Conservation (phyloP, 2,329 filamentous ascomycete species). For the Pestalotiopsis sp. region DNA sequence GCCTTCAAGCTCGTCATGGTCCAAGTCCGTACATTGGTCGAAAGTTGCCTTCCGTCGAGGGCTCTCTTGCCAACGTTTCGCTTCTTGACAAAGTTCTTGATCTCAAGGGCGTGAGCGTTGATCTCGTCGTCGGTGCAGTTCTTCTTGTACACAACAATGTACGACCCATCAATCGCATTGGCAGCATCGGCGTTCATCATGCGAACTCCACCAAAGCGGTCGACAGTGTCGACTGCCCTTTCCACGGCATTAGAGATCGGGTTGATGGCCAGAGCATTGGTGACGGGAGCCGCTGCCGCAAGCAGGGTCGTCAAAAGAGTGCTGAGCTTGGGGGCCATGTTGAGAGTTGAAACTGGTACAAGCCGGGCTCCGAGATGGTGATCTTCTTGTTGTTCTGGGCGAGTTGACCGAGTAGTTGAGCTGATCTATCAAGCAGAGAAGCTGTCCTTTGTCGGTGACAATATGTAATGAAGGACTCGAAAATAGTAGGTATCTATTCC, state of each 20-base stretch:
- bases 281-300: conserved; percentile 28
- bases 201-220: conserved; percentile 42
- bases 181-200: conserved; percentile 51
- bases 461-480: conserved; percentile 16
- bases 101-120: conserved; percentile 49
- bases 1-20: conserved; percentile 54
- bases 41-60: conserved; percentile 48
- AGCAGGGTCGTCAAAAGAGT: conserved; percentile 30
- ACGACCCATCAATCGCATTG: conserved; percentile 57
- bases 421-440: not conserved
- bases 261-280: conserved; percentile 26
- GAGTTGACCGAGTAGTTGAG: conserved; percentile 19
- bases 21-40: conserved; percentile 49
- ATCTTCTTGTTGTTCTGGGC: conserved; percentile 28
- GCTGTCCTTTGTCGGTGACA: not conserved
- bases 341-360: conserved; percentile 15
- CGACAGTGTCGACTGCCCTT: conserved; percentile 20
- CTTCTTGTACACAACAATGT: conserved; percentile 68
- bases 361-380: not conserved
- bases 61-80: conserved; percentile 59
- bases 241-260: not conserved
- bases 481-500: not conserved
- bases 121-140: conserved; percentile 52
- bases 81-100: conserved; percentile 54
- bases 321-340: conserved; percentile 31